Conservation (phyloP, 2,329 filamentous ascomycete species). For the Alternaria ethzedia region DNA sequence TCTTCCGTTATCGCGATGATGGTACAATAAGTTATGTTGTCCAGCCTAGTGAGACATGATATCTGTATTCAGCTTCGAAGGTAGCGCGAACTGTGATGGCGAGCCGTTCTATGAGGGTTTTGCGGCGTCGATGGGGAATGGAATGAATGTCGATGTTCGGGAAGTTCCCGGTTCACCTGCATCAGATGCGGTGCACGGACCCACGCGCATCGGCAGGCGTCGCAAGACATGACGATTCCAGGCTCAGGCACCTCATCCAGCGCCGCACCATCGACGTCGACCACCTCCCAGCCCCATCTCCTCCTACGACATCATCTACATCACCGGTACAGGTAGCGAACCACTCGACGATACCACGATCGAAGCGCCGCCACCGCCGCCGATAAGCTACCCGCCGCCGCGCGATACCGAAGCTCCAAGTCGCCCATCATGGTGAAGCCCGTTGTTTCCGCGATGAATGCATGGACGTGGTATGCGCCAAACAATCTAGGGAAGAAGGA, state of each 20-base stretch:
- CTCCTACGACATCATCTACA: background rate
- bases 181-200: slow-evolving; percentile 4
- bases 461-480: slow-evolving; percentile 84
- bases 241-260: slow-evolving; percentile 8
- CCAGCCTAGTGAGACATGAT: background rate
- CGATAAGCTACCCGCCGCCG: slow-evolving; percentile 20
- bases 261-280: slow-evolving; percentile 10
- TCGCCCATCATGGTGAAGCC: slow-evolving; percentile 86
- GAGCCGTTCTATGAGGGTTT: background rate
- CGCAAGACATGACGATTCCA: slow-evolving; percentile 21
- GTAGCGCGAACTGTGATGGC: background rate
- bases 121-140: background rate
- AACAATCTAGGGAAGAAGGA: background rate
- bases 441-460: slow-evolving; percentile 87
- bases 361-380: slow-evolving; percentile 14
- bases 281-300: background rate
- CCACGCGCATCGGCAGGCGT: slow-evolving; percentile 6
- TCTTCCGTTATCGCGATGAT: background rate
- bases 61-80: background rate
- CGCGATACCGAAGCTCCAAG: slow-evolving; percentile 11
- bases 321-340: background rate
- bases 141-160: background rate
- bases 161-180: background rate
- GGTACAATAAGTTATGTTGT: background rate
- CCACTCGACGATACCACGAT: background rate